Conservation (phyloP, 495 filamentous ascomycete genomes). For the Penicillium maclennaniae region DNA sequence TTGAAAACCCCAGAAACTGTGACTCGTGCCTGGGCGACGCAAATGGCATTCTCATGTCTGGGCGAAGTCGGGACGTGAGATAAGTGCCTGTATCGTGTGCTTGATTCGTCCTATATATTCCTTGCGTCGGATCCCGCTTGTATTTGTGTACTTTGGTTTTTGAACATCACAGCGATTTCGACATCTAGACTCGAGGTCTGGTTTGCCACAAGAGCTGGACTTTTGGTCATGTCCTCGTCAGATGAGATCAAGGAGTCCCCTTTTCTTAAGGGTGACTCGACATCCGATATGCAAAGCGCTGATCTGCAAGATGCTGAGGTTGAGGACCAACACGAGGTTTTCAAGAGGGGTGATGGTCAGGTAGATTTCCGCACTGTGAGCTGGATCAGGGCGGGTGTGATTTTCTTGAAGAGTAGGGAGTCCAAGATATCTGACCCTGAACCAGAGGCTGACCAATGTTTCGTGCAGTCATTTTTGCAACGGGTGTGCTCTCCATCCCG, state of each 20-base stretch:
- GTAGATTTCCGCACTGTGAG: slow-evolving; percentile 56
- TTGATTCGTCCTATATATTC: slow-evolving; percentile 9
- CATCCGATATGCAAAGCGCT: slow-evolving; percentile 5
- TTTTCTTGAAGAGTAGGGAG: slow-evolving; percentile 49
- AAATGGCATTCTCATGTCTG: slow-evolving; percentile 5
- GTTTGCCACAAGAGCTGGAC: not conserved
- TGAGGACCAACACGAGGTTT: slow-evolving; percentile 43
- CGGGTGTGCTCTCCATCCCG: slow-evolving; percentile 60
- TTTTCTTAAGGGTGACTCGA: slow-evolving; percentile 1
- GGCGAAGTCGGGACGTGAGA: slow-evolving; percentile 6
- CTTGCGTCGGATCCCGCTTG: not conserved
- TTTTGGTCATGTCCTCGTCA: slow-evolving; percentile 9
- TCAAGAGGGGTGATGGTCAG: slow-evolving; percentile 45
- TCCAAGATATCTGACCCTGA: not conserved
- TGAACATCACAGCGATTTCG: not conserved
- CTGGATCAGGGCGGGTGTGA: slow-evolving; percentile 54
- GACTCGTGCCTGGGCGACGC: not conserved
- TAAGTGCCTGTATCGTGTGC: slow-evolving; percentile 3
- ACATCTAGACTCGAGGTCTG: not conserved
- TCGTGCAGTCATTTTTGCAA: slow-evolving; percentile 43
- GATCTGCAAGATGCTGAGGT: slow-evolving; percentile 16
- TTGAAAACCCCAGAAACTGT: not conserved
- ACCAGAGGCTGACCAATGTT: not conserved
- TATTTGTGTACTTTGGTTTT: not conserved
- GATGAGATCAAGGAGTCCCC: slow-evolving; percentile 22